Evolutionary conservation across 2,329 filamentous ascomycete genomes (phyloP).

Genomic region (Pseudogymnoascus sp.): DNA sequence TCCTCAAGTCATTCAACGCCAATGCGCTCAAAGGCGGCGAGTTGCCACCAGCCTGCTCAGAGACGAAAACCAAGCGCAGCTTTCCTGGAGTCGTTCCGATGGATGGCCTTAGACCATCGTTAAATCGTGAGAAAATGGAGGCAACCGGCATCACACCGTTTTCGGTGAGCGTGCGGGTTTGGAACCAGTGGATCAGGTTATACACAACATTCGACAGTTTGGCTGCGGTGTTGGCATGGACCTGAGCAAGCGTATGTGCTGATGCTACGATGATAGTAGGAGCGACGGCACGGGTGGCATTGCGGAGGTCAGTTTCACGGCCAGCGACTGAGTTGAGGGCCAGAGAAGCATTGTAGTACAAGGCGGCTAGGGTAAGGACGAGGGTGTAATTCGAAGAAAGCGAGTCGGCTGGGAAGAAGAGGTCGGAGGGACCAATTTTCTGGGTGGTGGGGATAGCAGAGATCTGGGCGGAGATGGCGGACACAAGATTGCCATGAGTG

Average conservation of each 20-base stretch:
- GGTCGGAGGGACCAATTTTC: conserved; percentile 65
- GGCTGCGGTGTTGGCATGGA: conserved; percentile 56
- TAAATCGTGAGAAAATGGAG: conserved; percentile 55
- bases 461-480: conserved; percentile 74
- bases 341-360: conserved; percentile 78
- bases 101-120: conserved; percentile 51
- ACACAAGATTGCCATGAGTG: conserved; percentile 75
- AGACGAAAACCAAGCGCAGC: conserved; percentile 73
- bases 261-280: conserved; percentile 80
- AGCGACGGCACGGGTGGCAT: conserved; percentile 67
- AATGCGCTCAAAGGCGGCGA: conserved; percentile 59
- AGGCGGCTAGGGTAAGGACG: conserved; percentile 69
- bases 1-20: conserved; percentile 71
- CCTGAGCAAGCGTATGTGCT: conserved; percentile 62
- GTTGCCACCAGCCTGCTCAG: conserved; percentile 61
- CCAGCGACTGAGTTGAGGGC: conserved; percentile 85
- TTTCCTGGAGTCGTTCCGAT: conserved; percentile 61
- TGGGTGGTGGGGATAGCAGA: conserved; percentile 69
- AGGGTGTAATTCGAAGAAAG: conserved; percentile 76
- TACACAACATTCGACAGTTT: conserved; percentile 58
- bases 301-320: conserved; percentile 59
- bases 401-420: conserved; percentile 79
- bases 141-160: conserved; percentile 68
- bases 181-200: conserved; percentile 63
- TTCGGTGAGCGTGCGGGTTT: conserved; percentile 61